Base-by-base conservation (phyloP, 2,329 filamentous ascomycete species). In the Emergomyces africanus region DNA sequence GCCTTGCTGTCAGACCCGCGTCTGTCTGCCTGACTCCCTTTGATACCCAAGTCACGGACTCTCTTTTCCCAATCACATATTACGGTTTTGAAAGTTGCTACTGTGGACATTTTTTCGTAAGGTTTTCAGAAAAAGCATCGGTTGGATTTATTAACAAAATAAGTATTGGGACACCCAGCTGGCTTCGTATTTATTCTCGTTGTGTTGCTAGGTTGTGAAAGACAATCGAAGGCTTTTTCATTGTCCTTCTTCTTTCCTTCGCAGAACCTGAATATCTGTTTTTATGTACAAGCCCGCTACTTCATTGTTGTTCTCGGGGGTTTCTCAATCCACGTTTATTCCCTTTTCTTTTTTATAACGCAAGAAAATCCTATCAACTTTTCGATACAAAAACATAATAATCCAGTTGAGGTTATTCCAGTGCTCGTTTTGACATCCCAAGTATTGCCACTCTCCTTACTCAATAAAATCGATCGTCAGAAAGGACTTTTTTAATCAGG, bases 241-340 rank as follows among this genome's bases (percentile, higher is more conserved):
- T 41, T 49, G 35, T 33, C 57, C 37, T 50, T 53, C 49, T 6
- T 3, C 42, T 57, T 50, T 61, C 46, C 35, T 59, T 51, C 49
- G 44, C 53, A 61, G 18, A 62, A 62, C 57, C 64, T 62, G 60
- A 63, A 64, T 64, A 60, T 61, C 57, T 48, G 20, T 44, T 20
- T 20, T 63, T 62, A 67, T 70, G 67, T 72, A 70, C 66, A 64
- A 64, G 64, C 64, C 68, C 54, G 37, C 23, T 42, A 6, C 23
- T 55, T 65, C 61, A 63, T 58, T 66, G 57, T 61, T 65, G 62
- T 67, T 37, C 20, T 51, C 20, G 67, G 62, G 64, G 68, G 67
- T 72, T 67, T 72, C 70, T 70, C 63, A 55, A 33, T 42, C 39
- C 15, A 42, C 39, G 15, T 55, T 55, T 15, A 46, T 33, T 55